Evolutionary conservation across 2,329 filamentous ascomycete species (phyloP), one percentile per base, ranked within the genome.

Genomic region (Stachybotrys chlorohalonatus): DNA sequence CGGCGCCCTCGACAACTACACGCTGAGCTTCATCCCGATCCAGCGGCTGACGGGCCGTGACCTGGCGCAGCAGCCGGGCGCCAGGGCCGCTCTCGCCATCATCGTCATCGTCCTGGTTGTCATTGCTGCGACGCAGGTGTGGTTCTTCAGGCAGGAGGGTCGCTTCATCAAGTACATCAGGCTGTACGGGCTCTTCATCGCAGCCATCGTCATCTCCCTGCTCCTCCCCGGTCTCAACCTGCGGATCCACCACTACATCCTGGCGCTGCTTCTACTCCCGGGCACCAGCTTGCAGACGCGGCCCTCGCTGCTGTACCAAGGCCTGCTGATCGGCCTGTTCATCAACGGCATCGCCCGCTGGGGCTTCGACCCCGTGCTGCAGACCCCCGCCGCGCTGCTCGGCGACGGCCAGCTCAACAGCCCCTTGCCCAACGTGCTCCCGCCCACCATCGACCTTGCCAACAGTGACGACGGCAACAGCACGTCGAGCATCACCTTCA

Each of bases 201-300:
- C 75, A 2, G 77, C 76, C n/a, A 82, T 97, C 42, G 65, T 94
- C 32, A 72, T 91, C 52, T 80, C 88, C 39, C 76, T 95, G 11
- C 73, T 81, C 1, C 72, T 96, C 6, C 93, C 93, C 0, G 82
- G 84, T 7, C 82, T 96, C 52, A 87, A 85, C 58, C 78, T 99
- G 52, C 85, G 94, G 39, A 91, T 99, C 55, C 94, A 99, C 67
- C 94, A 99, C 69, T 99, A 97, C 67, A 89, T 97, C 59, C 77
- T 97, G 5, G 91, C 86, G 1, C 80, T 99, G 13, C 76, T 97
- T 0, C 80, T 99, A 1, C 80, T 97, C 6, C 90, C 92, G 0
- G 94, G 92, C 0, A 97, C 94, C 0, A 85, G 84, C 53, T 84
- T 97, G 69, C 92, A 96, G 61, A 97, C 89, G 6, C 83, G 94